Evolutionary conservation across 2,329 filamentous ascomycete species (phyloP).

Genomic region (Phoma herbarum): DNA sequence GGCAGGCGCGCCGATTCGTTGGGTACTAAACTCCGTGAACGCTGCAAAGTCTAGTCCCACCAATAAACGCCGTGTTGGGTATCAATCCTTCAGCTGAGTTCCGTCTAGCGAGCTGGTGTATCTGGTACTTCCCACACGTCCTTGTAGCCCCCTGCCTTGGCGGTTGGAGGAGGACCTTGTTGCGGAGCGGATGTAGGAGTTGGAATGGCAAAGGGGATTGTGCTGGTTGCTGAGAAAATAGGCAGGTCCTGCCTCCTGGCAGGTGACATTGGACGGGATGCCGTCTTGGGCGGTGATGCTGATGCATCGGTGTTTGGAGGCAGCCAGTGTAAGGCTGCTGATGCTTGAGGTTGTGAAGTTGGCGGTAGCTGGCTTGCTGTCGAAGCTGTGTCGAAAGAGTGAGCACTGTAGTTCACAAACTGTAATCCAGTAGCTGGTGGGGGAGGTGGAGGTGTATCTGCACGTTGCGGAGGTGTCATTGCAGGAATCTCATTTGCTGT

Average conservation of each 20-base stretch:
- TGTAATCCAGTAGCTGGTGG: conserved; percentile 44
- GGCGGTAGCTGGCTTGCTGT: conserved; percentile 2
- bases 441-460: conserved; percentile 51
- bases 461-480: conserved; percentile 41
- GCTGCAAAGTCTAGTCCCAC: conserved; percentile 11
- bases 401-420: conserved; percentile 45
- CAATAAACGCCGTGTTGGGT: conserved; percentile 15
- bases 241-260: conserved; percentile 56
- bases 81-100: neutral
- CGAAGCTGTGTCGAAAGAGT: conserved; percentile 27
- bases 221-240: conserved; percentile 56
- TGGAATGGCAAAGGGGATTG: conserved; percentile 45
- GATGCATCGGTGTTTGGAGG: conserved; percentile 38
- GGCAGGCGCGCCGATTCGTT: conserved; percentile 8
- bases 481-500: conserved; percentile 30
- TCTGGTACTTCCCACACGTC: conserved; percentile 59
- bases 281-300: conserved; percentile 14
- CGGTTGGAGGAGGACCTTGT: conserved; percentile 4
- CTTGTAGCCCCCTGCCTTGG: conserved; percentile 19
- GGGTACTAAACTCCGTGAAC: neutral
- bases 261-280: conserved; percentile 36
- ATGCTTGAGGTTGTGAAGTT: conserved; percentile 24
- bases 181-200: conserved; percentile 2
- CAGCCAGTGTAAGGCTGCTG: conserved; percentile 44
- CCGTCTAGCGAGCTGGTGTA: conserved; percentile 47